A percentile compares a stretch with the other conserved stretches of the same genome.
phyloP scores from a whole-genome alignment of 75 land plant genomes.

The Cunninghamia lanceolata region DNA sequence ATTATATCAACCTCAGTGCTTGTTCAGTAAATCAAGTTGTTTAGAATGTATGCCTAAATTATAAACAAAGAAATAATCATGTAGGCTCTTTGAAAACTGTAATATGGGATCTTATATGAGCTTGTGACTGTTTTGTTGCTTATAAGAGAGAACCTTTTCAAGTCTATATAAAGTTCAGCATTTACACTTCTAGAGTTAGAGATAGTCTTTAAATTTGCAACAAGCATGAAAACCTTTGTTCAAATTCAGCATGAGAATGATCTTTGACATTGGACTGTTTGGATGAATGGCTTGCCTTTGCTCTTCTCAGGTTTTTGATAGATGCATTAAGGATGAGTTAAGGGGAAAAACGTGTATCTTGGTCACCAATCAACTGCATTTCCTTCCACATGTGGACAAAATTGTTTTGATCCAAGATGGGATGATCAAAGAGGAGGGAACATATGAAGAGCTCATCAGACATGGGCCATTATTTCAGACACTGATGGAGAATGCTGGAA shows the following conservation, averaged over 20 bases:
- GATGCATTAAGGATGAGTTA: slow-evolving; percentile 78
- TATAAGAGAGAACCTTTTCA: neutral
- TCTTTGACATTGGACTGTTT: neutral
- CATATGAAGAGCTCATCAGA: slow-evolving; percentile 74
- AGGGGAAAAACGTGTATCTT: slow-evolving; percentile 82
- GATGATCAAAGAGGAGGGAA: slow-evolving; percentile 88
- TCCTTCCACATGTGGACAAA: slow-evolving; percentile 90
- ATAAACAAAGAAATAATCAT: neutral
- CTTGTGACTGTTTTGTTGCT: neutral
- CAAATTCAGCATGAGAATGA: neutral
- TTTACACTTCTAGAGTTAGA: neutral
- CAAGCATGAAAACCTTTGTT: neutral
- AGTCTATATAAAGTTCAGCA: neutral
- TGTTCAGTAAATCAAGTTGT: neutral
- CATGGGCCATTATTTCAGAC: slow-evolving; percentile 77
- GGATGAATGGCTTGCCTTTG: neutral
- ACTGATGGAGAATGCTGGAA: slow-evolving; percentile 99
- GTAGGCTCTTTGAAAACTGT: neutral
- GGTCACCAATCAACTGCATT: slow-evolving; percentile 97
- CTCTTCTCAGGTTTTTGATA: slow-evolving; percentile 78
- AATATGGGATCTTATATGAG: neutral
- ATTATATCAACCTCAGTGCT: neutral
- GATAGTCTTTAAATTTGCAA: neutral
- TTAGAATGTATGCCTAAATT: neutral
- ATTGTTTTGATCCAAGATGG: slow-evolving; percentile 84